phyloP scores from a whole-genome alignment of 352 stramenopile genomes.

The Phytophthora macrochlamydospora region DNA sequence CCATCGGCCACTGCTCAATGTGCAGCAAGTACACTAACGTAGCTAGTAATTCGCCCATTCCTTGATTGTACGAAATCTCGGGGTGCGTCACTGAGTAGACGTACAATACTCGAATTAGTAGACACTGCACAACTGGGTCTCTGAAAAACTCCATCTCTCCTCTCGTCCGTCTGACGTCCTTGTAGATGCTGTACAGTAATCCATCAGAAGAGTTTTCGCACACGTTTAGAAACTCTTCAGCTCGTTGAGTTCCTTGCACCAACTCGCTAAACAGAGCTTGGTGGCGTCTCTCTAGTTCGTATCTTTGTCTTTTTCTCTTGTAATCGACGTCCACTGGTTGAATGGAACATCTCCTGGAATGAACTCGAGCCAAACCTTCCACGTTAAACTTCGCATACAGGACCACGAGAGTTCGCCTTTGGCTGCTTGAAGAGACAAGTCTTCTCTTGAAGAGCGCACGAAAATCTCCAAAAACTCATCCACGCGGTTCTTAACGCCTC shows the following conservation, averaged over 20 bases:
- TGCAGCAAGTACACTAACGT: slow-evolving; percentile 74
- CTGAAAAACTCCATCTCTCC: slow-evolving; percentile 71
- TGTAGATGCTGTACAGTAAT: slow-evolving; percentile 72
- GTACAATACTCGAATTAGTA: slow-evolving; percentile 72
- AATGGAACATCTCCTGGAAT: slow-evolving; percentile 57
- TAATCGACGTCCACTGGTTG: slow-evolving; percentile 41
- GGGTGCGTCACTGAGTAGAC: slow-evolving; percentile 70
- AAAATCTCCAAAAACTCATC: slow-evolving; percentile 82
- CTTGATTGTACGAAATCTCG: slow-evolving; percentile 81
- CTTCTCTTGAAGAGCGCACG: slow-evolving; percentile 53
- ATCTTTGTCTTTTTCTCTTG: slow-evolving; percentile 46
- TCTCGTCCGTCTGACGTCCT: slow-evolving; percentile 70
- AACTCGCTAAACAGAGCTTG: slow-evolving; percentile 44
- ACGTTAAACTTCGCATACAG: slow-evolving; percentile 70
- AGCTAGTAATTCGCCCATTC: slow-evolving; percentile 80
- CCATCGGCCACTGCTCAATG: slow-evolving; percentile 63
- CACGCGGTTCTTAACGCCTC: slow-evolving; percentile 49
- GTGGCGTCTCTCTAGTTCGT: slow-evolving; percentile 36
- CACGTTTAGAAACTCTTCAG: slow-evolving; percentile 47
- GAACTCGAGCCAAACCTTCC: slow-evolving; percentile 76
- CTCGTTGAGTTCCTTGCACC: slow-evolving; percentile 31
- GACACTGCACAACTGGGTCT: slow-evolving; percentile 43
- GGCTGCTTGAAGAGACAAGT: slow-evolving; percentile 56
- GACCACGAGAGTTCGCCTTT: slow-evolving; percentile 74
- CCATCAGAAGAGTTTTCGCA: slow-evolving; percentile 61